Evolutionary conservation across 768 basidiomycete species (phyloP).

Genomic region (Dentipellis sp.): DNA sequence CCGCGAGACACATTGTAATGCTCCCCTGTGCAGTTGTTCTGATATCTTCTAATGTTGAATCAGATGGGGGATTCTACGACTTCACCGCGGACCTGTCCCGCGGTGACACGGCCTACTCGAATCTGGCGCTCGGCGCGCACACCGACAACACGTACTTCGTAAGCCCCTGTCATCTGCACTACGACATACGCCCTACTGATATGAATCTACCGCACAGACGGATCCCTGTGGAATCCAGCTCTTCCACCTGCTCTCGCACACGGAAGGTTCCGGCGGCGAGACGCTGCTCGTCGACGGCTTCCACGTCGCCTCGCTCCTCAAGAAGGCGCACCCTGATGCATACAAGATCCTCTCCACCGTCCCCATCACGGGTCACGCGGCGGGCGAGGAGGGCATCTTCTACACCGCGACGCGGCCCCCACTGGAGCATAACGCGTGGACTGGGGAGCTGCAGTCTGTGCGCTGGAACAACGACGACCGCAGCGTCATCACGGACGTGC

Average conservation of each 20-base stretch:
- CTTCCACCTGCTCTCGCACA: constrained; percentile 86
- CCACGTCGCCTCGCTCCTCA: constrained; percentile 77
- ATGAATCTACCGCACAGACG: constrained; percentile 37
- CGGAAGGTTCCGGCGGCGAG: constrained; percentile 73
- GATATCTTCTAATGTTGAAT: neutral
- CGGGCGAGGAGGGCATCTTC: constrained; percentile 56
- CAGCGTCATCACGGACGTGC: constrained; percentile 62
- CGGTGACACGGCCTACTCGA: constrained; percentile 93
- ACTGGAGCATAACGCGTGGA: constrained; percentile 51
- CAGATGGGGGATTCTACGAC: constrained; percentile 96
- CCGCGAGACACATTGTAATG: constrained; percentile 68
- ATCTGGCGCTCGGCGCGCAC: constrained; percentile 78
- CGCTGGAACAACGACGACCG: constrained; percentile 95
- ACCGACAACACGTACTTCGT: constrained; percentile 73
- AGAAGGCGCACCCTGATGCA: constrained; percentile 57
- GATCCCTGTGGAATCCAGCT: constrained; percentile 94
- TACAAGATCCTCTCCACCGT: constrained; percentile 63
- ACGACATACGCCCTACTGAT: neutral
- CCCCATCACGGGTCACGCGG: constrained; percentile 77
- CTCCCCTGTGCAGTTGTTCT: neutral
- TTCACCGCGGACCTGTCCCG: constrained; percentile 87
- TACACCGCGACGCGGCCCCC: constrained; percentile 62
- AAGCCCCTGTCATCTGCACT: constrained; percentile 16
- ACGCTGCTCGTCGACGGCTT: constrained; percentile 96
- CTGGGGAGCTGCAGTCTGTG: constrained; percentile 62